Evolutionary conservation across 2,329 filamentous ascomycete genomes (phyloP), one percentile per base, ranked within the genome.

Genomic region (Cyphellophora attinorum): DNA sequence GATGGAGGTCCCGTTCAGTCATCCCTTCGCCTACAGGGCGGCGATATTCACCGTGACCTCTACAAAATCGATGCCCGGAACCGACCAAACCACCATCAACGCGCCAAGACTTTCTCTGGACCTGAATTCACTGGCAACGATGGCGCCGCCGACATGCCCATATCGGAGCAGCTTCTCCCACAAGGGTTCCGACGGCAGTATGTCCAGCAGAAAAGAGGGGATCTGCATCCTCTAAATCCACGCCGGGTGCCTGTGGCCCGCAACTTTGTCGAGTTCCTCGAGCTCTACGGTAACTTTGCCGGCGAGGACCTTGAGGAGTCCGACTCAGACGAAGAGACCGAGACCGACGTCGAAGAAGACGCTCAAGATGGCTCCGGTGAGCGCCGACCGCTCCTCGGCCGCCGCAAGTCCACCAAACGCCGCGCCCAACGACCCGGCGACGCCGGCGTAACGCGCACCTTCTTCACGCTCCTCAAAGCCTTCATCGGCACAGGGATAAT

Each of bases 401-500:
- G 69, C 18, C 65, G 72, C 11, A 70, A 63, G 51, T 74, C 64
- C 46, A 41, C 37, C 6, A 25, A 16, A 27, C 19, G 35, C 18
- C n/a, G n/a, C n/a, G 19, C 37, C 36, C 10, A 38, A 45, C 17
- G 62, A 70, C 21, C 21, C 21, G 79, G 77, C 13, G 76, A 81
- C 48, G 79, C 81, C 2, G 70, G 72, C 34, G 79, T 72, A n/a
- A 59, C 70, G 25, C 81, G 83, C 60, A 79, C 81, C 0, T 86
- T 86, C 58, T 85, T 85, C 55, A 86, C 81, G 0, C 64, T 85
- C 6, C 62, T 86, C 33, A 86, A 86, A 55, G 81, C 81, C 2
- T 86, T 86, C 49, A 72, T 86, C 34, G 81, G 81, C 31, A 86
- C 81, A 1, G 81, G 81, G 41, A 85, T 86, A 54, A 84, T 86